Conservation (phyloP, 148 eudicot genomes). For the Diospyros lotus region DNA sequence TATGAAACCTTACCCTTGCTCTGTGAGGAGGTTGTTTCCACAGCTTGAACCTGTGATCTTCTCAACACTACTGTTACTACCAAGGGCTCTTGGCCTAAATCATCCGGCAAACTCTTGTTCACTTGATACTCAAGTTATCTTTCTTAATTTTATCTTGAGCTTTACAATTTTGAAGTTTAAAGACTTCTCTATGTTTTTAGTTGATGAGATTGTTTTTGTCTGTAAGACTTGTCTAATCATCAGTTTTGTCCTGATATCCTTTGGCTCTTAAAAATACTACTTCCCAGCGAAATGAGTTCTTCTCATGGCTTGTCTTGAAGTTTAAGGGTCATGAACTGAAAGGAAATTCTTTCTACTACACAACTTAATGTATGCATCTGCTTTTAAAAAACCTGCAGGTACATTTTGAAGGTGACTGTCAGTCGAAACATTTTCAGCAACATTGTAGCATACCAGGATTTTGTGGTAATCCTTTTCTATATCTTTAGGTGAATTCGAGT, state of each 20-base stretch:
- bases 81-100: no score
- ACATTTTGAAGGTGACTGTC: conserved; percentile 16
- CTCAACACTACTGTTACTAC: no score
- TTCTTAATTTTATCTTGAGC: no score
- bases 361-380: neutral
- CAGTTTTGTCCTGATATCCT: neutral
- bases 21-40: no score
- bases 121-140: no score
- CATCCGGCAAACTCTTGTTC: no score
- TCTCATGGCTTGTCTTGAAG: neutral
- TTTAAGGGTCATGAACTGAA: neutral
- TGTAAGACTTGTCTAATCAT: neutral
- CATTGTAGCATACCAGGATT: conserved; percentile 18
- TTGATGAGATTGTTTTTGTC: neutral
- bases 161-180: no score
- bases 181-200: neutral
- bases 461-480: conserved; percentile 12
- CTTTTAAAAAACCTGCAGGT: conserved; percentile 11
- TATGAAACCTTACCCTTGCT: no score
- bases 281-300: neutral
- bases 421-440: conserved; percentile 15
- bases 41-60: no score
- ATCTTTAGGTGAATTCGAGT: no score
- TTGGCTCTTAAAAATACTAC: neutral
- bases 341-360: neutral